Evolutionary conservation across 2,329 filamentous ascomycete species (phyloP), one percentile per base, ranked within the genome.

Genomic region (Monascus ruber): DNA sequence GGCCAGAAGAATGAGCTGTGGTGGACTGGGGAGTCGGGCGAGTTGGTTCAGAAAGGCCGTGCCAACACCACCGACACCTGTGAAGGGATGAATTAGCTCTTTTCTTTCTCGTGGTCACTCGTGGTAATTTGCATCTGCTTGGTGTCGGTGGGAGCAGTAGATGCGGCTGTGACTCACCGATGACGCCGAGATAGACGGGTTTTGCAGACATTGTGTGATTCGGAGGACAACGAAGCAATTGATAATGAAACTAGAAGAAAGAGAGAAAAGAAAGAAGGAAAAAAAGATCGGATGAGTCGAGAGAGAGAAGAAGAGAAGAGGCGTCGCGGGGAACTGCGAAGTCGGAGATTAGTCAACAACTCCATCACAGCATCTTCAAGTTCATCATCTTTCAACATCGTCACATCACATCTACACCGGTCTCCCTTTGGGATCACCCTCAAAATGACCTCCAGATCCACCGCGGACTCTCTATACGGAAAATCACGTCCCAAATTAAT

Each of bases 11-110:
- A 88, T 77, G 39, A 96, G 78, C 42, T 75, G 79, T 42, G 94
- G 74, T 5, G 77, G 74, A 33, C 81, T 76, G 31, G 79, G 78
- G 45, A 82, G 77, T 47, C 73, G 69, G 47, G 81, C 71, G 42
- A 96, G 78, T 65, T 96, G 91, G 50, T 73, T 71, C 47, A 96
- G 77, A 72, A 96, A 95, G 66, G 78, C 79, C 65, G 88, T 88
- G 56, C 91, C 91, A 45, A 96, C 91, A 48, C 89, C 89, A 51
- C 91, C 91, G 53, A 83, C 84, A 56, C 91, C 88, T 93, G 56
- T 24, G 38, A 33, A 6, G 24, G n/a, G 26, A 36, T 36, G 42
- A 45, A 28, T 26, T 35, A 6, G 5, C 42, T 17, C 36, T 40
- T 37, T 24, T 11, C 33, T 25, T 6, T n/a, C 24, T 42, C 2